Base-by-base conservation (phyloP, 2,329 filamentous ascomycete species). In the Mariannaea sp. region DNA sequence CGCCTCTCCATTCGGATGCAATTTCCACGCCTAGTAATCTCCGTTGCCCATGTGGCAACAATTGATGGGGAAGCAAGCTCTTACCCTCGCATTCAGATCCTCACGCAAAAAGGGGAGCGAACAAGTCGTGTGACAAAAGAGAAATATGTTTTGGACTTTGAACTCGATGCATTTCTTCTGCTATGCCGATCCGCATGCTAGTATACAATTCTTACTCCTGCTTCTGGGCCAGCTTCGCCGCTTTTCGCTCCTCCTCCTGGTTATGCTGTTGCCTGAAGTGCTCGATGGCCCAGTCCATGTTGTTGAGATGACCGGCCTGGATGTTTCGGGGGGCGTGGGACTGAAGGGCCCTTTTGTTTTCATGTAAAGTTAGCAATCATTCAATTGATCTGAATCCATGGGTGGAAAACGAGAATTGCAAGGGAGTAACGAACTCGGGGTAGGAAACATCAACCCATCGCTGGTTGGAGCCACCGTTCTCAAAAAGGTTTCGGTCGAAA, bases 241-340 rank as follows among this genome's bases (percentile, higher is more conserved):
- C 73, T 71, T 84, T 84, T 60, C 77, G 74, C 62, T 79, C 81
- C 70, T 83, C 81, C 53, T 82, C 79, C 53, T 77, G 76, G 49
- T 78, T 64, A 60, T 84, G 77, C 71, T 80, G 71, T 68, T 80
- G 74, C 63, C 73, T 73, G 73, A 82, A 85, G 71, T 84, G 82
- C 66, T 79, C 80, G 13, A 82, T 75, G 22, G 84, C 75, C 61
- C 81, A 72, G 67, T 83, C 80, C 40, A 85, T 69, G 68, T 81
- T 81, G 59, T 74, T 68, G 57, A 75, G 72, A 62, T 81, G 78
- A 33, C 82, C 82, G 22, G 82, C 81, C 20, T 78, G 79, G 14
- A 84, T 74, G 68, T 81, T 83, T 67, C 75, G 75, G 16, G 75
- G 73, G 16, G 78, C 77, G 56, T 80, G 76, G n/a, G 75, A 73